A percentile compares a stretch with the other conserved stretches of the same genome.
phyloP scores from a whole-genome alignment of 257 asterid species.

The Craterostigma plantagineum region DNA sequence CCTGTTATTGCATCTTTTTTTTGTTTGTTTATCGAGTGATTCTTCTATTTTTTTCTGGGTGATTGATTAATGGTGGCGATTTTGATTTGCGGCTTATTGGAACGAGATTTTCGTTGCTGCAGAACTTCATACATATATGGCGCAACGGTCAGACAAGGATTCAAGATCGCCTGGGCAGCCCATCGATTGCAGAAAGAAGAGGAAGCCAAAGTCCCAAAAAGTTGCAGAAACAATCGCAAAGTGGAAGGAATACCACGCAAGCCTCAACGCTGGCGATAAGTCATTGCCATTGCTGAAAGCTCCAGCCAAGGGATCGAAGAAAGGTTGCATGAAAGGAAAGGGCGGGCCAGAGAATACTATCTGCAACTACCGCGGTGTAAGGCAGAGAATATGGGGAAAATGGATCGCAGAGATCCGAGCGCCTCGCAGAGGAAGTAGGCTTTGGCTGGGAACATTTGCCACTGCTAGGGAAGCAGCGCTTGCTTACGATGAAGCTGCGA shows the following conservation, averaged over 20 bases:
- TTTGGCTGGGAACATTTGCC: conserved; percentile 38
- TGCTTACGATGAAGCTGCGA: conserved; percentile 47
- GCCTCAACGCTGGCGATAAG: conserved; percentile 10
- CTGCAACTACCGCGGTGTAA: conserved; percentile 39
- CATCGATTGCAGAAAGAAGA: conserved; percentile 11
- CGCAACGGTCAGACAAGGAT: too few relatives aligned
- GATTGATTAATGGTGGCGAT: too few relatives aligned
- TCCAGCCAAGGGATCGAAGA: conserved; percentile 51
- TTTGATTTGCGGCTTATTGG: too few relatives aligned
- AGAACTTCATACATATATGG: too few relatives aligned
- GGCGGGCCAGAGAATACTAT: conserved; percentile 42
- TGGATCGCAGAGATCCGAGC: conserved; percentile 58
- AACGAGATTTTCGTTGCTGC: too few relatives aligned
- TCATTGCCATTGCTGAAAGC: conserved; percentile 16
- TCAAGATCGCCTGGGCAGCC: too few relatives aligned
- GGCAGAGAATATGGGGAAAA: conserved; percentile 62
- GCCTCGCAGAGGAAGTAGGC: conserved; percentile 31
- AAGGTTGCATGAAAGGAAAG: conserved; percentile 61
- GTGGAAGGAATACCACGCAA: conserved; percentile 34
- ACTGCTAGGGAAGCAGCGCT: conserved; percentile 32
- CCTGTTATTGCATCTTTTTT: too few relatives aligned
- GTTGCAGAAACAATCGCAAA: conserved; percentile 29
- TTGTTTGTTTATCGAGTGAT: too few relatives aligned
- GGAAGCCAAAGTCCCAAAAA: conserved; percentile 25
- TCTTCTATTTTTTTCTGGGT: too few relatives aligned